These are phyloP conservation scores for Carex arenaria DNA, from an alignment of 202 grass and related monocot species.

Conservation along the genomic window DNA sequence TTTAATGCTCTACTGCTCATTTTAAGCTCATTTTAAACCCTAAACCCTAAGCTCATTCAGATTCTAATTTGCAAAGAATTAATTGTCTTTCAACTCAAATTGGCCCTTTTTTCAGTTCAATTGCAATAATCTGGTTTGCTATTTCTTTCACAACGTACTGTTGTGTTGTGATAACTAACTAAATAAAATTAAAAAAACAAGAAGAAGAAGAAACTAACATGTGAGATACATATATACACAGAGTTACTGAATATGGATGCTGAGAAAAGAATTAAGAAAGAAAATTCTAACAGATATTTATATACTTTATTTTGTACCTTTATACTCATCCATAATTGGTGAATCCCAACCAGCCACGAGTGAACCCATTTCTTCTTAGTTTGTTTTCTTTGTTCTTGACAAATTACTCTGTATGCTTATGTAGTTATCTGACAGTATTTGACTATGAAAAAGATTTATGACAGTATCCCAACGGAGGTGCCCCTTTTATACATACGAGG, in stretches of 20 bases:
- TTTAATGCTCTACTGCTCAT: neutral
- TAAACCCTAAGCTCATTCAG: no score
- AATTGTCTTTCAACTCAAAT: neutral
- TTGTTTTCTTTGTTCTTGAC: neutral
- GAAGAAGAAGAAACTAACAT: neutral
- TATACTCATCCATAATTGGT: slow-evolving; percentile 28
- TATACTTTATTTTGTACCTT: slow-evolving; percentile 22
- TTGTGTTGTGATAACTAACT: neutral
- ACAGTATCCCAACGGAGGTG: neutral
- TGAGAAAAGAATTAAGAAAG: neutral
- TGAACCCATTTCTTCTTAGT: slow-evolving; percentile 58
- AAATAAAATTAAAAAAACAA: neutral
- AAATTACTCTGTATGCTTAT: neutral
- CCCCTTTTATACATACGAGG: neutral
- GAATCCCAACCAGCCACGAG: slow-evolving; percentile 91
- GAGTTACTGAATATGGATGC: no score
- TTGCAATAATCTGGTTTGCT: neutral
- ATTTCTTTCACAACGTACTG: neutral
- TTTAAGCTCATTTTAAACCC: neutral
- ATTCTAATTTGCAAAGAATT: neutral
- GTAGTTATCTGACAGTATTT: neutral
- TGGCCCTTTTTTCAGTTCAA: neutral
- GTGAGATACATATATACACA: neutral
- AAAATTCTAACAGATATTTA: neutral
- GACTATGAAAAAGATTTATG: neutral